These are phyloP conservation scores for Syzygium grande DNA, from an alignment of 345 rosid genomes.

Conservation along the genomic window DNA sequence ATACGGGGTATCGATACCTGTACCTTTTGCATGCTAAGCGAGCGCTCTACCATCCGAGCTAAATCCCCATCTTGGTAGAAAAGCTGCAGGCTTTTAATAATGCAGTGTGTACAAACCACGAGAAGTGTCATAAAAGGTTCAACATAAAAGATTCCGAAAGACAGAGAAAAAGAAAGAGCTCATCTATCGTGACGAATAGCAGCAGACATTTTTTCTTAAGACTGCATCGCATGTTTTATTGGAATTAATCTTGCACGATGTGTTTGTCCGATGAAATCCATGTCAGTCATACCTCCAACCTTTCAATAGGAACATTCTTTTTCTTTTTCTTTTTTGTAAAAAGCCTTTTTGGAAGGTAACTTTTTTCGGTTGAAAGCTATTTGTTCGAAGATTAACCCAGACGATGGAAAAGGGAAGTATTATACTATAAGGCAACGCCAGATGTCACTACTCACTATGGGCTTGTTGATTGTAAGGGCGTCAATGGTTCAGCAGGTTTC, in stretches of 20 bases:
- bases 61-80: conserved; percentile 23
- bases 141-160: neutral
- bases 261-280: neutral
- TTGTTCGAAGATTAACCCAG: neutral
- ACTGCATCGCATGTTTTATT: neutral
- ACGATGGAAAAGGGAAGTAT: neutral
- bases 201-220: neutral
- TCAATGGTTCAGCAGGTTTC: neutral
- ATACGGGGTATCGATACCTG: conserved; percentile 39
- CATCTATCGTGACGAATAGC: neutral
- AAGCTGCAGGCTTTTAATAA: neutral
- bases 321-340: neutral
- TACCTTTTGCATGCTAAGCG: conserved; percentile 56
- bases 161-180: too few relatives aligned
- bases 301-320: neutral
- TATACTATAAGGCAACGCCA: neutral
- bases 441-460: neutral
- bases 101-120: too few relatives aligned
- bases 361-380: neutral
- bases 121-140: neutral
- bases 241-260: neutral
- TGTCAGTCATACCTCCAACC: neutral
- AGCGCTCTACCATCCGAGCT: conserved; percentile 67
- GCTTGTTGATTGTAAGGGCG: neutral
- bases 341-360: neutral